Evolutionary conservation across 306 rosid species (phyloP), one percentile per base, ranked within the genome.

Genomic region (Clitoria ternatea): DNA sequence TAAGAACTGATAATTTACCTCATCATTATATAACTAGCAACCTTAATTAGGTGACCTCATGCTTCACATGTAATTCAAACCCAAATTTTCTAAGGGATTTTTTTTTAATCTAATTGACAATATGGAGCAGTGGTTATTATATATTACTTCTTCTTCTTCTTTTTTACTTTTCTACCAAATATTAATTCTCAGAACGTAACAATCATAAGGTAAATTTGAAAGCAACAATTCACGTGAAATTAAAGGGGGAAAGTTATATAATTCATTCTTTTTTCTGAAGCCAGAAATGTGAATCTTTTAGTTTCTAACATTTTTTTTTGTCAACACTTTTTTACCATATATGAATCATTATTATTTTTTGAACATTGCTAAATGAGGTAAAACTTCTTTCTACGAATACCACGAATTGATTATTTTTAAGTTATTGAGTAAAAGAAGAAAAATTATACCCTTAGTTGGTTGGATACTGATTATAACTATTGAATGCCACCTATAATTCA

Each of bases 31-130:
- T 52, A 69, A 67, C 24, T 53, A 60, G 11, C 15, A 36, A 54
- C 37, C 20, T 80, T 69, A 55, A 14, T 55, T 55, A 69, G 57
- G 69, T 53, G 23, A 42, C 12, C 30, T 52, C 72, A 69, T 74
- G 56, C 61, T 42, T 49, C 72, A 7, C 40, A 74, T 61, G 55
- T 10, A 57, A 15, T 39, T 20, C 10, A 64, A 53, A 47, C 61
- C 69, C 22, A 57, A 45, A 7, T 20, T 61, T 23, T 35, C 9
- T 49, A 62, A 6, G n/a, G 4, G 2, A 27, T 27, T 27, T 45
- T 48, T 17, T 5, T 49, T 24, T 45, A 3, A 45, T 20, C 49
- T 18, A 60, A 45, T 44, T 44, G 37, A 20, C 22, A 27, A 35
- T 36, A n/a, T 32, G 18, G 29, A 69, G 2, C 3, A n/a, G 18